Percentiles rank a stretch among this genome's conserved stretches.
These are phyloP conservation scores for Trichodelitschia bisporula DNA, from an alignment of 495 filamentous ascomycete species.

Conservation along the genomic window DNA sequence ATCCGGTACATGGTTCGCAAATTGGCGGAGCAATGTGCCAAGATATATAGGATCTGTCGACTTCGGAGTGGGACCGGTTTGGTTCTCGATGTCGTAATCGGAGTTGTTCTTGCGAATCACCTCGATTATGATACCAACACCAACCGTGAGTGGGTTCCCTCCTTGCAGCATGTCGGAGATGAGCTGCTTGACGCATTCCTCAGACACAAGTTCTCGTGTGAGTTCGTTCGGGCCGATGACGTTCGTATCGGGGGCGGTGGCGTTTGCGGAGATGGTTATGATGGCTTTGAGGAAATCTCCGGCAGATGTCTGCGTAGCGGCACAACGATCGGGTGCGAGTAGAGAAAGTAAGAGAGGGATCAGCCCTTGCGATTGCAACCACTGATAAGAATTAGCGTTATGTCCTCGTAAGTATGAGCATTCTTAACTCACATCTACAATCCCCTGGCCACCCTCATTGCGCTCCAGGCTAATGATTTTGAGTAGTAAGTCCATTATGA, in stretches of 20 bases:
- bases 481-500: slow-evolving; percentile 94
- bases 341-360: slow-evolving; percentile 75
- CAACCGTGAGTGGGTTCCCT: slow-evolving; percentile 85
- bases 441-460: slow-evolving; percentile 69
- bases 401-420: slow-evolving; percentile 2
- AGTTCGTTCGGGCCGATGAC: slow-evolving; percentile 96
- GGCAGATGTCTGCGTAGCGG: slow-evolving; percentile 83
- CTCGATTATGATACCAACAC: slow-evolving; percentile 93
- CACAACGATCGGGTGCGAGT: slow-evolving; percentile 53
- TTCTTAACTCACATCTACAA: slow-evolving; percentile 56
- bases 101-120: slow-evolving; percentile 99
- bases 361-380: slow-evolving; percentile 78
- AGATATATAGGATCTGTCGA: slow-evolving; percentile 94
- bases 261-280: slow-evolving; percentile 96
- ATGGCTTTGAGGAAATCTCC: slow-evolving; percentile 98
- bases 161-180: slow-evolving; percentile 81
- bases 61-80: slow-evolving; percentile 45
- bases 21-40: slow-evolving; percentile 71
- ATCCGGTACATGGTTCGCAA: slow-evolving; percentile 75
- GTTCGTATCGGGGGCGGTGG: slow-evolving; percentile 87
- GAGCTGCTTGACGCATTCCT: slow-evolving; percentile 53
- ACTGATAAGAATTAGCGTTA: slow-evolving; percentile 24
- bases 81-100: slow-evolving; percentile 85
- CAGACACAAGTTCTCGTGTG: slow-evolving; percentile 86
- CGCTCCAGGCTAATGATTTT: slow-evolving; percentile 97